Evolutionary conservation across 768 basidiomycete species (phyloP), one percentile per base, ranked within the genome.

Genomic region (Pisolithus microcarpus): DNA sequence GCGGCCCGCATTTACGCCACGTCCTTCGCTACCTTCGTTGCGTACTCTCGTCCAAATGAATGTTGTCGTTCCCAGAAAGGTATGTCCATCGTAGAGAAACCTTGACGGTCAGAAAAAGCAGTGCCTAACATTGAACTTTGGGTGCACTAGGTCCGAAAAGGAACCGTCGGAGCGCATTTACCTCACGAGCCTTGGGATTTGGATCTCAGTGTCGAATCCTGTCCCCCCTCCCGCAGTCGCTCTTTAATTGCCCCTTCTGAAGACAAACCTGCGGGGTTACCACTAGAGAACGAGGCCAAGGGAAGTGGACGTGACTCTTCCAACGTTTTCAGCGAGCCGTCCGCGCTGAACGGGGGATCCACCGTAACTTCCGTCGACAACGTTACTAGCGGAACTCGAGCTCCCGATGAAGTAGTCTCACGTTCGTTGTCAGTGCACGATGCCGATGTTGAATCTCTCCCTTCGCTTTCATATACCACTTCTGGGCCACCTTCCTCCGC

Each of bases 1-100:
- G 10, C 67, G 62, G 16, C 75, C 72, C 9, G 75, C 74, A 1
- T 72, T 76, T 37, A 46, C 57, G 0, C 46, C 68, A 1, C 68
- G 70, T 28, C 75, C 75, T 3, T 76, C 75, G 1, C 55, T 76
- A 21, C 75, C 75, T 1, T 72, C 75, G 0, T 55, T 76, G 36
- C 59, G 67, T 49, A 61, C 69, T 3, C 68, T 76, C 23, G 61
- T 74, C 9, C 65, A 65, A 38, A 62, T 66, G 53, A 64, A 71
- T 47, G 55, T 71, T 11, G 53, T 65, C 31, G 52, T 68, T 8
- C 70, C 72, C 13, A 67, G 59, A 56, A 72, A 72, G 67, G 75
- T 75, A 52, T 44, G 50, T 51, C 18, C 38, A 23, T n/a, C 34
- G 34, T 15, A 34, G 11, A 11, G 13, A 34, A 34, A 15, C 5